A percentile compares a stretch with the other conserved stretches of the same genome.
These are phyloP conservation scores for Epichloe festucae DNA, from an alignment of 2,329 filamentous ascomycete species.

Conservation along the genomic window DNA sequence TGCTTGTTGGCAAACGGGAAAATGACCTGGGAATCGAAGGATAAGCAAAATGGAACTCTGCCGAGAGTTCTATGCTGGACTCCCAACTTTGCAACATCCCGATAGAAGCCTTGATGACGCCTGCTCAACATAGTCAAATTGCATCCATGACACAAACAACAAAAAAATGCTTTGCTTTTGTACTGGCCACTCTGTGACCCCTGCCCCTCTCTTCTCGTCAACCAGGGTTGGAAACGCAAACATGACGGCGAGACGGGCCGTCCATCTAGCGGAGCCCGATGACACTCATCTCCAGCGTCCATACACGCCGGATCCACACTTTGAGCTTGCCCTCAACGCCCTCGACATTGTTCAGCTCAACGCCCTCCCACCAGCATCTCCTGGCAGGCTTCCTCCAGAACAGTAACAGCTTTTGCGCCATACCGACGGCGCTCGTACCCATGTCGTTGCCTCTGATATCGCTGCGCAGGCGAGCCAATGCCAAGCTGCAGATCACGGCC, in stretches of 20 bases:
- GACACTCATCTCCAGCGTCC: conserved; percentile 97
- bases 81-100: background rate
- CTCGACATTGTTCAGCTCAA: conserved; percentile 79
- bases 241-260: background rate
- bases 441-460: conserved; percentile 74
- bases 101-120: conserved; percentile 5
- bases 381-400: conserved; percentile 97
- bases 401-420: conserved; percentile 94
- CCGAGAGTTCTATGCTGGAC: background rate
- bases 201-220: background rate
- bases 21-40: too few species aligned
- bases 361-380: conserved; percentile 97
- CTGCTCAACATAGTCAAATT: conserved; percentile 5
- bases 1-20: too few species aligned
- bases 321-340: conserved; percentile 87
- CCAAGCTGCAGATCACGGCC: conserved; percentile 93
- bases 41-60: background rate
- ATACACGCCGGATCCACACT: conserved; percentile 95
- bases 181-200: background rate
- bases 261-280: conserved; percentile 58
- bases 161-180: conserved; percentile 2
- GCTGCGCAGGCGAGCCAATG: conserved; percentile 80
- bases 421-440: conserved; percentile 72
- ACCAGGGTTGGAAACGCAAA: background rate
- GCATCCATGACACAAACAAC: background rate